These are phyloP conservation scores for Penicillium desertorum DNA, from an alignment of 495 filamentous ascomycete genomes.

Conservation along the genomic window DNA sequence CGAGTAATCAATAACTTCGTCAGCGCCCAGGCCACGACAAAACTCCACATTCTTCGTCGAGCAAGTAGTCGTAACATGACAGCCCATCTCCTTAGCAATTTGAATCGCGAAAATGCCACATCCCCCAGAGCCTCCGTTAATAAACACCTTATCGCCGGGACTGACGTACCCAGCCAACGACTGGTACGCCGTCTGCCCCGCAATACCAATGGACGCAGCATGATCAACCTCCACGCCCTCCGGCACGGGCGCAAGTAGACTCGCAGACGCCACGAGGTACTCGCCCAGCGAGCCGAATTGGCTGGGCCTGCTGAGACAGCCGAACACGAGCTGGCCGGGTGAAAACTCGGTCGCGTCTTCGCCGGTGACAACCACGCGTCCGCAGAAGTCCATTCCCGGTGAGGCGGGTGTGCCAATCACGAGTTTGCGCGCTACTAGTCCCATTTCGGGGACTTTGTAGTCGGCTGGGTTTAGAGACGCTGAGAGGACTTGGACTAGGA, in stretches of 20 bases:
- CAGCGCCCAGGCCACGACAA: constrained; percentile 58
- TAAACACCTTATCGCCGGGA: constrained; percentile 56
- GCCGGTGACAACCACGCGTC: constrained; percentile 51
- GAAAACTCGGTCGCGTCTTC: constrained; percentile 33
- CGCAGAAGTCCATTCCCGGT: constrained; percentile 62
- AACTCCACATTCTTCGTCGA: constrained; percentile 57
- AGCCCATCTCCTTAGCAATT: constrained; percentile 61
- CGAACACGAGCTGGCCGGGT: constrained; percentile 57
- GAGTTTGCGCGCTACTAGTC: constrained; percentile 34
- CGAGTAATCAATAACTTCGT: constrained; percentile 67
- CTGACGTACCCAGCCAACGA: constrained; percentile 51
- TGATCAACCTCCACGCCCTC: constrained; percentile 50
- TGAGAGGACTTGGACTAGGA: constrained; percentile 58
- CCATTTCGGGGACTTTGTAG: constrained; percentile 63
- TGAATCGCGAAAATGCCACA: constrained; percentile 61
- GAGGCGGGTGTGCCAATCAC: constrained; percentile 47
- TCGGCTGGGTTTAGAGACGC: constrained; percentile 67
- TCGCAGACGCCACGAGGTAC: constrained; percentile 39
- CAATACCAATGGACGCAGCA: constrained; percentile 51
- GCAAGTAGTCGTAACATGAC: constrained; percentile 59
- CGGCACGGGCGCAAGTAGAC: constrained; percentile 38
- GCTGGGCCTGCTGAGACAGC: constrained; percentile 36
- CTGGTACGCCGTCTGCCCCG: constrained; percentile 60
- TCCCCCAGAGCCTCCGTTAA: constrained; percentile 67
- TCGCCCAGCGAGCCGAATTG: constrained; percentile 53